Evolutionary conservation across 768 basidiomycete genomes (phyloP), one percentile per base, ranked within the genome.

Genomic region (Pisolithus tinctorius): DNA sequence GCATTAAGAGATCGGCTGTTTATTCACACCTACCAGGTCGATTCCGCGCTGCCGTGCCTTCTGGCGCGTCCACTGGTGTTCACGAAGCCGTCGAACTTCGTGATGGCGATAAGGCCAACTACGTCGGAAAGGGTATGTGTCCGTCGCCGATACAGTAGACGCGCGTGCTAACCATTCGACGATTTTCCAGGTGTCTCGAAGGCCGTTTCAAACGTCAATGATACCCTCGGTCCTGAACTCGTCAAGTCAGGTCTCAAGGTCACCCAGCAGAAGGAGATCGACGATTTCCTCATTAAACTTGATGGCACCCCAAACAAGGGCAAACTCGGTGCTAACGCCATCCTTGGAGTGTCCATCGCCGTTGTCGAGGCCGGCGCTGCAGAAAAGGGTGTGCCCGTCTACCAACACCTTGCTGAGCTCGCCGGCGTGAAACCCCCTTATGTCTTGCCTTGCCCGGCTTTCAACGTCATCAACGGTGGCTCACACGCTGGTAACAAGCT

Each of bases 391-490:
- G 78, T 97, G 50, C 94, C 96, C 46, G 84, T 95, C 60, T 98
- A 97, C 81, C 83, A 89, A 68, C 93, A 97, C 79, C 82, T 98
- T 59, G 96, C 94, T 44, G 88, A 92, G 56, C 86, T 99, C 59
- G 91, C 96, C 52, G 95, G 95, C 60, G 81, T 95, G 72, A 92
- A 94, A 73, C 77, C 91, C 48, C 95, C 96, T 42, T 97, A 85
- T 71, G 79, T 92, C 54, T 86, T 98, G 63, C 96, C 96, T 55
- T 75, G 73, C 67, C 96, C 96, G 45, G 84, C 90, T 53, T 93
- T 99, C 82, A 99, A 99, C 70, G 96, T 99, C 63, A 99, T 99
- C 79, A 99, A 99, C 74, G 96, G 96, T 71, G 96, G 96, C 58
- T 97, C 95, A 56, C 96, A 99, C 69, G 96, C 96, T 53, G 96